Evolutionary conservation across 176 grass and related monocot genomes (phyloP).

Genomic region (Metroxylon sagu): DNA sequence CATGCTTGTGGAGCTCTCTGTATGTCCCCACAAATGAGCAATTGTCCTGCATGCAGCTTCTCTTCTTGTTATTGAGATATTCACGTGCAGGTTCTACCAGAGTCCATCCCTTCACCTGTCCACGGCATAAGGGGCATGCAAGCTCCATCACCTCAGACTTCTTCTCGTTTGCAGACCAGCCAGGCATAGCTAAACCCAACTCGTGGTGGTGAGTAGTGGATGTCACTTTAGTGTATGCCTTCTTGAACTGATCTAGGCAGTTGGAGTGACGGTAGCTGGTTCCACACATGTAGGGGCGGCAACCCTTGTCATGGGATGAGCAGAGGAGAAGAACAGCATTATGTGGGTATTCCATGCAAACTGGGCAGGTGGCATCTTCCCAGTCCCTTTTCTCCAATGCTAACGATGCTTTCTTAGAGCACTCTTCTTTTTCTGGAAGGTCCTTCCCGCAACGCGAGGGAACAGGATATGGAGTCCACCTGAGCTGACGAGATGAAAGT

Average conservation of each 20-base stretch:
- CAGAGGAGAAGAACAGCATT: constrained; percentile 81
- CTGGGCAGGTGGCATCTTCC: constrained; percentile 65
- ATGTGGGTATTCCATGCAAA: constrained; percentile 83
- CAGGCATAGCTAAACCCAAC: background rate
- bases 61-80: constrained; percentile 68
- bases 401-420: constrained; percentile 18
- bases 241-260: constrained; percentile 75
- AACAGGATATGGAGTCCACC: constrained; percentile 13
- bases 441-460: constrained; percentile 16
- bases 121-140: constrained; percentile 65
- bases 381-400: constrained; percentile 51
- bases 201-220: background rate
- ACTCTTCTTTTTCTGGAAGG: constrained; percentile 21
- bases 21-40: constrained; percentile 65
- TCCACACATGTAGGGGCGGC: constrained; percentile 84
- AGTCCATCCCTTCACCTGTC: constrained; percentile 79
- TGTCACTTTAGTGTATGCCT: constrained; percentile 43
- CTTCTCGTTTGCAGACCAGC: constrained; percentile 21
- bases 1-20: constrained; percentile 55
- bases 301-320: constrained; percentile 75
- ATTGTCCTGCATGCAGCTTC: constrained; percentile 50
- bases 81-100: constrained; percentile 47
- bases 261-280: constrained; percentile 69
- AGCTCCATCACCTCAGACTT: constrained; percentile 39
- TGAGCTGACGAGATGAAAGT: constrained; percentile 9